A percentile compares a stretch with the other conserved stretches of the same genome.
These are phyloP conservation scores for Candida rishiriensis DNA, from an alignment of 805 yeast genomes.

Conservation along the genomic window DNA sequence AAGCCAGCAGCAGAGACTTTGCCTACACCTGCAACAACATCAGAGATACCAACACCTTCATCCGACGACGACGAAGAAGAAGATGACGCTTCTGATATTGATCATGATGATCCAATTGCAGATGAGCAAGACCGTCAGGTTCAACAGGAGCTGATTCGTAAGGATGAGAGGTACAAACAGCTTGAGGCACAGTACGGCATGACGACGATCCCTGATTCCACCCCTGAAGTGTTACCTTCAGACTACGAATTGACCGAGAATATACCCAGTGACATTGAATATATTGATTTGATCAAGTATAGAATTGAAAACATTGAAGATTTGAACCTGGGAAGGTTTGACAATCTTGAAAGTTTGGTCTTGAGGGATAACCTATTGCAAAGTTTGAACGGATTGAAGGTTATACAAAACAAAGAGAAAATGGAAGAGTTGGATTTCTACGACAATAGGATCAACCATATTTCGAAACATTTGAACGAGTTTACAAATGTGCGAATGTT, in stretches of 20 bases:
- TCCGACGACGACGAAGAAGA: constrained; percentile 11
- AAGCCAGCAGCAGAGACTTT: too few relatives aligned
- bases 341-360: constrained; percentile 53
- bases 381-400: constrained; percentile 66
- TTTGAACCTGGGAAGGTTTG: constrained; percentile 54
- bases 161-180: constrained; percentile 12
- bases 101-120: constrained; percentile 1
- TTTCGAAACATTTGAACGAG: constrained; percentile 63
- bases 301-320: constrained; percentile 63
- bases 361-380: constrained; percentile 81
- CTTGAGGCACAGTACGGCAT: constrained; percentile 26
- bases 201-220: constrained; percentile 34
- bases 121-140: constrained; percentile 11
- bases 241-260: constrained; percentile 63
- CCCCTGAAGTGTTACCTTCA: constrained; percentile 55
- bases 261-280: constrained; percentile 51
- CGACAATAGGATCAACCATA: constrained; percentile 87
- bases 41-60: neutral
- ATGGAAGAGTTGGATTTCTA: constrained; percentile 82
- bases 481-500: constrained; percentile 53
- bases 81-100: constrained; percentile 1
- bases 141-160: neutral
- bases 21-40: neutral
- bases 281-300: constrained; percentile 64
- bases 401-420: constrained; percentile 41